Percentiles rank a stretch among this genome's conserved stretches.
phyloP scores from a whole-genome alignment of 2,329 filamentous ascomycete genomes.

The Aspergillus pseudoglaucus region DNA sequence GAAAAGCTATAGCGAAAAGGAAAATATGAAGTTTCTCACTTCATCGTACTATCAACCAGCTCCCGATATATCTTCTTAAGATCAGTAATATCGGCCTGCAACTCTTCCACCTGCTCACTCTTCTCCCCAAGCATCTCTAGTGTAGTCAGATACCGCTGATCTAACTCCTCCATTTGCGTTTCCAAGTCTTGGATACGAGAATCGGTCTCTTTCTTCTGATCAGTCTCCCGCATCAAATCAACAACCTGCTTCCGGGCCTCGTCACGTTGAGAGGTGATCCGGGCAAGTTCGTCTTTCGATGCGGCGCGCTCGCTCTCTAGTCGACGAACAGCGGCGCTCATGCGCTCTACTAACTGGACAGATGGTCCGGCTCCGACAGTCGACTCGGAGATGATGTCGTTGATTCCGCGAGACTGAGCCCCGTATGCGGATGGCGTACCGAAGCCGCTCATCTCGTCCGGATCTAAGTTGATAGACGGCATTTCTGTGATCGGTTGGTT shows the following conservation, averaged over 20 bases:
- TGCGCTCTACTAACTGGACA: conserved; percentile 90
- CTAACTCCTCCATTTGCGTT: conserved; percentile 60
- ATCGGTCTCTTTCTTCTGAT: conserved; percentile 58
- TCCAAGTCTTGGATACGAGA: conserved; percentile 60
- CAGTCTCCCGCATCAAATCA: conserved; percentile 76
- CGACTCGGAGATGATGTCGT: conserved; percentile 82
- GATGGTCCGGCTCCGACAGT: conserved; percentile 86
- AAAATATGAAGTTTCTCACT: conserved; percentile 37
- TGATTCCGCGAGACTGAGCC: conserved; percentile 53
- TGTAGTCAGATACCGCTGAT: conserved; percentile 78
- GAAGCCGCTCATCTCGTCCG: conserved; percentile 37
- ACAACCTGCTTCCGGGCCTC: conserved; percentile 92
- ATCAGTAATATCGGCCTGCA: conserved; percentile 81
- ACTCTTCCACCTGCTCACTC: conserved; percentile 88
- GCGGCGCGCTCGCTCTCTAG: conserved; percentile 88
- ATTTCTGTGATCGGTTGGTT: conserved; percentile 22
- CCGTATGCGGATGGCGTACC: conserved; percentile 32
- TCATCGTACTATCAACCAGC: conserved; percentile 76
- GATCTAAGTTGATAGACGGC: conserved; percentile 40
- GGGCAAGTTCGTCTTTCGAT: conserved; percentile 74
- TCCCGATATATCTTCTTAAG: conserved; percentile 96
- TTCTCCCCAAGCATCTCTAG: conserved; percentile 95
- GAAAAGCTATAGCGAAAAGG: background rate
- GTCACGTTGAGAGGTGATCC: conserved; percentile 79
- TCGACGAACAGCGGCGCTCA: conserved; percentile 86